Conservation (phyloP, 225 moss, liverwort and hornwort genomes). For the Marchantia paleacea region DNA sequence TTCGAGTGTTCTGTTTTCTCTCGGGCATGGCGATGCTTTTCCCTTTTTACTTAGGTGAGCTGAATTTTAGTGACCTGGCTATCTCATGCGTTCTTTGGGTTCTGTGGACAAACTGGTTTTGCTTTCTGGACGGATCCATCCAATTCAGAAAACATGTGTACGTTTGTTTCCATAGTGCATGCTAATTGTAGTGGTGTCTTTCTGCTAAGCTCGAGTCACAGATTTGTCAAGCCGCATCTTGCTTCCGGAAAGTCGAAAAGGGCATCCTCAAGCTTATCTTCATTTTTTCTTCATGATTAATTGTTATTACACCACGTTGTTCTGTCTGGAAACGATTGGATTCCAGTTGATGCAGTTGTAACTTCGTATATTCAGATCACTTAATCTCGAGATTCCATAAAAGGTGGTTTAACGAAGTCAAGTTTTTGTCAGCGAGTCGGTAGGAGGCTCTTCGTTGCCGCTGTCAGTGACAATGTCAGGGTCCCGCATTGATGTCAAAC, state of each 20-base stretch:
- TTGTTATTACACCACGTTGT: neutral
- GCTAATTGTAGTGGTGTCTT: neutral
- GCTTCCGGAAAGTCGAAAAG: neutral
- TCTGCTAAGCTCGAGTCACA: neutral
- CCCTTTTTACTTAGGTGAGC: neutral
- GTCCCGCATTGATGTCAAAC: neutral
- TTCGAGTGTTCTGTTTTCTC: too few species aligned
- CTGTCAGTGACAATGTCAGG: neutral
- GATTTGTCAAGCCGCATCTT: neutral
- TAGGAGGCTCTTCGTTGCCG: neutral
- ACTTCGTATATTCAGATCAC: neutral
- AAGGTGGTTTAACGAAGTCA: neutral
- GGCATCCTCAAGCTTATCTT: neutral
- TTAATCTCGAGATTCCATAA: neutral
- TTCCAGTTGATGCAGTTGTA: neutral
- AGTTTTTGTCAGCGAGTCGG: neutral
- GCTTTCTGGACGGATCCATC: neutral
- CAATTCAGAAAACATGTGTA: neutral
- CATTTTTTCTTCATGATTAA: neutral
- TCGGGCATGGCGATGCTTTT: neutral
- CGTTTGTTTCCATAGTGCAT: neutral
- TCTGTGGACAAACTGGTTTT: neutral
- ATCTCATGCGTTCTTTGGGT: neutral
- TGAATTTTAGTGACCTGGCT: too few species aligned
- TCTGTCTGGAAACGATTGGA: neutral